These are phyloP conservation scores for Talaromyces borbonicus DNA, from an alignment of 495 filamentous ascomycete species.

Conservation along the genomic window DNA sequence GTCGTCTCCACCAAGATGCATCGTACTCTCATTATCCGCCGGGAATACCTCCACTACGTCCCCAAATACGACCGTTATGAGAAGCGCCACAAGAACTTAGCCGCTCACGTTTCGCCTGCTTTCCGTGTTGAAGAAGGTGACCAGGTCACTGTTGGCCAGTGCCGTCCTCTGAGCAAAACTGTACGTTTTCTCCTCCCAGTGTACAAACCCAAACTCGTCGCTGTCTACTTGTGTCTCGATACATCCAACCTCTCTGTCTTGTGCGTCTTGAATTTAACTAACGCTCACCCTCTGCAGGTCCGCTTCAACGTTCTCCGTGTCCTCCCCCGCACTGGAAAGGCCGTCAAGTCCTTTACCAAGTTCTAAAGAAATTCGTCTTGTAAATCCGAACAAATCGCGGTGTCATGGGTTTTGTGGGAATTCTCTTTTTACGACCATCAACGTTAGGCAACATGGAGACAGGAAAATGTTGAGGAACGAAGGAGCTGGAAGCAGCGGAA, in stretches of 20 bases:
- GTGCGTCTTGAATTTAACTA: too few relatives aligned
- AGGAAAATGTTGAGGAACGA: conserved; percentile 2
- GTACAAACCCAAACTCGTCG: neutral
- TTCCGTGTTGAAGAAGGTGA: conserved; percentile 99
- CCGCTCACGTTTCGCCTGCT: conserved; percentile 95
- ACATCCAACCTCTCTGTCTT: neutral
- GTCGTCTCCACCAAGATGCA: conserved; percentile 99
- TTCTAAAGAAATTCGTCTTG: conserved; percentile 57
- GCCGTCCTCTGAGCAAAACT: conserved; percentile 96
- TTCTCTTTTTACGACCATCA: conserved; percentile 36
- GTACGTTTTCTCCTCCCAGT: conserved; percentile 45
- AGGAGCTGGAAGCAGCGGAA: conserved; percentile 15
- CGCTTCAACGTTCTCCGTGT: conserved; percentile 99
- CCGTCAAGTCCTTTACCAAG: conserved; percentile 94
- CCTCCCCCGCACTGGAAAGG: conserved; percentile 90
- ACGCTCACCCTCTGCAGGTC: conserved; percentile 46
- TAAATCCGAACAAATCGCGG: conserved; percentile 5
- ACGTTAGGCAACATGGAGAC: conserved; percentile 20
- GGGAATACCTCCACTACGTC: conserved; percentile 99
- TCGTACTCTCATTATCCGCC: conserved; percentile 96
- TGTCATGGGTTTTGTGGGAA: conserved; percentile 25
- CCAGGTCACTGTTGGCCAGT: conserved; percentile 97
- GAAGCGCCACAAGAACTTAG: conserved; percentile 99
- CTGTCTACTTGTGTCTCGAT: neutral
- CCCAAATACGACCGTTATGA: conserved; percentile 99